A percentile compares a stretch with the other conserved stretches of the same genome.
phyloP scores from a whole-genome alignment of 768 basidiomycete genomes.

The Imleria badia region DNA sequence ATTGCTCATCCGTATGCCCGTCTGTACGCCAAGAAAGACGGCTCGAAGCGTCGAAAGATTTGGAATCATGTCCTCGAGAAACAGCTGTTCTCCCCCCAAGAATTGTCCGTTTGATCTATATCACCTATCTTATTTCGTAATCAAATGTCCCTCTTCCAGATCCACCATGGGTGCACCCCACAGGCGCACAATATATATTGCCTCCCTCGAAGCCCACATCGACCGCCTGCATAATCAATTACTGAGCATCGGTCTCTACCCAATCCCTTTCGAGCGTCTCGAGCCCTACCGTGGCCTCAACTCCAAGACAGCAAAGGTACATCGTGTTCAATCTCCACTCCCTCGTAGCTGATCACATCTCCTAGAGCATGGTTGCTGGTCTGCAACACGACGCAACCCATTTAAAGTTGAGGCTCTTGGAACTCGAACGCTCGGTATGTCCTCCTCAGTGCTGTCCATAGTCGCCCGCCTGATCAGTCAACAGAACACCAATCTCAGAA shows the following conservation, averaged over 20 bases:
- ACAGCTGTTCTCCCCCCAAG: conserved; percentile 61
- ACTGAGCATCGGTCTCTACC: conserved; percentile 51
- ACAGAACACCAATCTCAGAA: conserved; percentile 34
- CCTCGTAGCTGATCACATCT: neutral
- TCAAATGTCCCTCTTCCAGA: conserved; percentile 29
- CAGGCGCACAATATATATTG: conserved; percentile 67
- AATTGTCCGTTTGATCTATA: conserved; percentile 47
- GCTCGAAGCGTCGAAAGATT: conserved; percentile 66
- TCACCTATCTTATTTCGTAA: neutral
- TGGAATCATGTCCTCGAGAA: conserved; percentile 82
- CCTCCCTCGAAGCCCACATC: conserved; percentile 72
- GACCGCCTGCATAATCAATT: conserved; percentile 65
- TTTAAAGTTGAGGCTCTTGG: conserved; percentile 60
- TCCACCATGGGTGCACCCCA: conserved; percentile 67
- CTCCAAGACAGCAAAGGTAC: conserved; percentile 72
- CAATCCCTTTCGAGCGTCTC: conserved; percentile 54
- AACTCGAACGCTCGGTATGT: conserved; percentile 63
- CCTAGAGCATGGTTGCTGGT: conserved; percentile 70
- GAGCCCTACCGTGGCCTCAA: conserved; percentile 70
- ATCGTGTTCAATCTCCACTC: neutral
- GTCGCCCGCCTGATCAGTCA: neutral
- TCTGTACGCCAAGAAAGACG: conserved; percentile 61
- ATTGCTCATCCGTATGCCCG: conserved; percentile 70
- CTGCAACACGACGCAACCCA: conserved; percentile 65
- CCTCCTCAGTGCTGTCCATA: neutral